Evolutionary conservation across 148 eudicot genomes (phyloP).

Genomic region (Silene conica): DNA sequence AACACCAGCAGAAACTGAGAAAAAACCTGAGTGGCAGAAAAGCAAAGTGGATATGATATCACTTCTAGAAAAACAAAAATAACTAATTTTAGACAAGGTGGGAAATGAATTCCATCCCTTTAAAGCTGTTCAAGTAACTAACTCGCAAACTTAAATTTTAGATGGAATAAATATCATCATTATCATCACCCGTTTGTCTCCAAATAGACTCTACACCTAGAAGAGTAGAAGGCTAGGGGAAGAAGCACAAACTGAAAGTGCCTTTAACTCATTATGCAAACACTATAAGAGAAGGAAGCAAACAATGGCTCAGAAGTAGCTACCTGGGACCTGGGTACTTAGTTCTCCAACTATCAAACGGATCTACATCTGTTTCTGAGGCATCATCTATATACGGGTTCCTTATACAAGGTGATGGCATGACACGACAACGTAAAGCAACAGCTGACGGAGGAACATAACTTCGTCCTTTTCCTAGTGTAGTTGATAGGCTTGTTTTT

Average conservation of each 20-base stretch:
- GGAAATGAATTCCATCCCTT: neutral
- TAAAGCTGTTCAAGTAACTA: neutral
- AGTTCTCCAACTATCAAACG: slow-evolving; percentile 58
- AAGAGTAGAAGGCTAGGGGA: neutral
- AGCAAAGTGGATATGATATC: neutral
- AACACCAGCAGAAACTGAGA: slow-evolving; percentile 43
- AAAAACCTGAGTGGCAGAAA: slow-evolving; percentile 38
- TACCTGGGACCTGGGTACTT: slow-evolving; percentile 90
- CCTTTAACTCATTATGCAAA: neutral
- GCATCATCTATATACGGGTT: slow-evolving; percentile 63
- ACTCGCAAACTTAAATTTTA: neutral
- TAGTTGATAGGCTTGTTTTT: slow-evolving; percentile 17
- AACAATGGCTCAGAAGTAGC: slow-evolving; percentile 5
- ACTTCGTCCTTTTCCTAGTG: slow-evolving; percentile 34
- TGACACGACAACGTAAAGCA: slow-evolving; percentile 87
- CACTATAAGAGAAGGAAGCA: neutral
- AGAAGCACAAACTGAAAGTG: neutral
- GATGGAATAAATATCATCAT: neutral
- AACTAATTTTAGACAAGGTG: neutral
- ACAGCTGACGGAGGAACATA: slow-evolving; percentile 82
- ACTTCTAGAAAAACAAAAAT: neutral
- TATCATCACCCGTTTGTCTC: neutral
- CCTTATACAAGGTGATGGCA: slow-evolving; percentile 88
- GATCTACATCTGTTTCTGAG: slow-evolving; percentile 51
- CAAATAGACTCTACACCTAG: neutral